Conservation (phyloP, 305 asterid species). For the Fraxinus floribunda region DNA sequence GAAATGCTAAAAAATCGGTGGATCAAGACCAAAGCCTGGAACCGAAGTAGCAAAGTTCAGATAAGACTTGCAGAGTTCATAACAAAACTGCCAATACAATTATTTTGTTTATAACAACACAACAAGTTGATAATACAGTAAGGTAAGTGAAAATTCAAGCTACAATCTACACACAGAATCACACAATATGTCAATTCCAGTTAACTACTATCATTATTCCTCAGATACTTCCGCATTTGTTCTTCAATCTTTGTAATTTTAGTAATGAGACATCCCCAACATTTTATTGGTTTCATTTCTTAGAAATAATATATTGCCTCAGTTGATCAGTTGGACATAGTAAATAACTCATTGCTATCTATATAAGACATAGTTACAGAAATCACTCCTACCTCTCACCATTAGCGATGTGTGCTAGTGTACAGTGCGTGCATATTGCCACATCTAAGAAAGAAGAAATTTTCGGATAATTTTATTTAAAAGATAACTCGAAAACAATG, state of each 20-base stretch:
- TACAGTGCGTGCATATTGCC: background rate
- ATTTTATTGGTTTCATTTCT: background rate
- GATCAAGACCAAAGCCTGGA: conserved; percentile 84
- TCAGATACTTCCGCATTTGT: background rate
- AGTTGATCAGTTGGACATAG: background rate
- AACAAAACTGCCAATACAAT: background rate
- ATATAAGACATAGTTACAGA: background rate
- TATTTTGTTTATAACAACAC: background rate
- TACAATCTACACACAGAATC: background rate
- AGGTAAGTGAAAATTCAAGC: background rate
- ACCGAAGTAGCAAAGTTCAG: conserved; percentile 20
- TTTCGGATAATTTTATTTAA: background rate
- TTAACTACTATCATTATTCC: background rate
- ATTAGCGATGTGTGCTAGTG: background rate
- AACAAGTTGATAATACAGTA: background rate
- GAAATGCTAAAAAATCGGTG: conserved; percentile 82
- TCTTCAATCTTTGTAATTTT: background rate
- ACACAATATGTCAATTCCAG: background rate
- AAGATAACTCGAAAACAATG: background rate
- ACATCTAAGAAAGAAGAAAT: background rate
- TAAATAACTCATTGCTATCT: background rate
- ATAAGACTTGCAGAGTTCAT: conserved; percentile 15
- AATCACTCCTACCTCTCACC: background rate
- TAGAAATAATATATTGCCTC: background rate
- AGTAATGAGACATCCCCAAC: background rate